phyloP scores from a whole-genome alignment of 176 grass and related monocot species.

The Panicum miliaceum region DNA sequence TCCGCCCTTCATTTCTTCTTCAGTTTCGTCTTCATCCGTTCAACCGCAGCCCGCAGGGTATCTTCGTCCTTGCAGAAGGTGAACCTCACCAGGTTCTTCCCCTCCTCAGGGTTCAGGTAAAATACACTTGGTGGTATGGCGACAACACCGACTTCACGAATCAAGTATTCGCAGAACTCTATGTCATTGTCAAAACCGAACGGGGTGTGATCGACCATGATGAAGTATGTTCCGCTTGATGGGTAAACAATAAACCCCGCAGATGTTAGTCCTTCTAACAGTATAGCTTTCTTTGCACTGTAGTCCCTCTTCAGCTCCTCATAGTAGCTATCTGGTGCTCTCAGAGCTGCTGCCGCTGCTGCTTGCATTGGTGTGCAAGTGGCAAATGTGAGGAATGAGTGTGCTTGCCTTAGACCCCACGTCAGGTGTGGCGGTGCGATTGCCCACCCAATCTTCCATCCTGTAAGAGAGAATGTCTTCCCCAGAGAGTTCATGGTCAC shows the following conservation, averaged over 20 bases:
- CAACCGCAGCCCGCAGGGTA: conserved; percentile 73
- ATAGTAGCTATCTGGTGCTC: conserved; percentile 78
- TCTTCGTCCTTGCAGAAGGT: conserved; percentile 97
- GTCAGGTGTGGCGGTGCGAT: conserved; percentile 85
- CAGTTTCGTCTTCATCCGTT: conserved; percentile 89
- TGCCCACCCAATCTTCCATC: conserved; percentile 99
- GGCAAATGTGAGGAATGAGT: conserved; percentile 89
- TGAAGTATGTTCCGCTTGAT: conserved; percentile 91
- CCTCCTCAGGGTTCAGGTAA: conserved; percentile 92
- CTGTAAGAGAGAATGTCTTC: conserved; percentile 95
- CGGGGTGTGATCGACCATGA: conserved; percentile 91
- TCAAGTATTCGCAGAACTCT: conserved; percentile 92
- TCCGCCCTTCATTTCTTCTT: conserved; percentile 54
- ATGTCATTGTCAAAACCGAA: conserved; percentile 84
- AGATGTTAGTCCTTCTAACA: conserved; percentile 76
- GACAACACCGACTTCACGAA: conserved; percentile 76
- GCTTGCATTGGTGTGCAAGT: conserved; percentile 94
- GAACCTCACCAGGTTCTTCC: conserved; percentile 96
- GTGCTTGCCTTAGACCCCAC: conserved; percentile 98
- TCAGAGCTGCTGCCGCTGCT: conserved; percentile 64
- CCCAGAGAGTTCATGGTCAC: conserved; percentile 97
- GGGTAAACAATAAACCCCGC: conserved; percentile 87
- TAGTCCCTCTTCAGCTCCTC: conserved; percentile 87
- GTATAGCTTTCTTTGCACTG: conserved; percentile 66
- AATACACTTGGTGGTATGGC: conserved; percentile 96